Evolutionary conservation across 2,329 filamentous ascomycete species (phyloP).

Genomic region (Whalleya microplaca): DNA sequence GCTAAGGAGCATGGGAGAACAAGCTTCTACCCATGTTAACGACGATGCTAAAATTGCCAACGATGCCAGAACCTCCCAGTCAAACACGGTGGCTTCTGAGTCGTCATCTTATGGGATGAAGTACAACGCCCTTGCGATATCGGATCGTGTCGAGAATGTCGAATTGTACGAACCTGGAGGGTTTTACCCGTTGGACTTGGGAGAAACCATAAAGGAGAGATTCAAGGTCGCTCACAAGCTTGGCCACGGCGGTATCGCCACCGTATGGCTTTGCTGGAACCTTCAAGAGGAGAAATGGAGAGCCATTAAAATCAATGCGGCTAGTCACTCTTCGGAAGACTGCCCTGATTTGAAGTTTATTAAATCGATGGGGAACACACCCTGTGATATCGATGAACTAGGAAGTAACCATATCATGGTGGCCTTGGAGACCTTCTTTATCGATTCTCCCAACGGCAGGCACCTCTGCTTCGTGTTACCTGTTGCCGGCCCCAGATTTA

Average conservation of each 20-base stretch:
- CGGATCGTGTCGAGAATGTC: slow-evolving; percentile 5
- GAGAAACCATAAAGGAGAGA: slow-evolving; percentile 2
- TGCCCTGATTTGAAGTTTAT: slow-evolving; percentile 7
- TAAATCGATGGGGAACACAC: not conserved
- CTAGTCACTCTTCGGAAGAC: slow-evolving; percentile 5
- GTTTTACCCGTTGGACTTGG: not conserved
- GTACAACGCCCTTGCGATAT: not conserved
- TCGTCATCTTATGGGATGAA: not conserved
- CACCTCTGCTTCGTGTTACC: slow-evolving; percentile 22
- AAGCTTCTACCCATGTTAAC: no score
- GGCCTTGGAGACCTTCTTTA: slow-evolving; percentile 13
- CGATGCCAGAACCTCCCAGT: no score
- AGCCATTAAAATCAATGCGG: slow-evolving; percentile 18
- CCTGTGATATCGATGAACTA: not conserved
- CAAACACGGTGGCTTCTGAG: not conserved
- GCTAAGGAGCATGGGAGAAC: no score
- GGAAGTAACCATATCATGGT: slow-evolving; percentile 9
- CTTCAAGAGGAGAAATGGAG: slow-evolving; percentile 12
- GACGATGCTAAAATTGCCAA: no score
- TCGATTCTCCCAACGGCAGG: slow-evolving; percentile 15
- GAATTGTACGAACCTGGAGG: slow-evolving; percentile 13
- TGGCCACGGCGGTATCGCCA: slow-evolving; percentile 18
- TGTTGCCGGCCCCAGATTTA: slow-evolving; percentile 11
- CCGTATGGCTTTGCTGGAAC: slow-evolving; percentile 25
- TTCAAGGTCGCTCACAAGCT: slow-evolving; percentile 21